phyloP scores from a whole-genome alignment of 257 asterid genomes.

The Knoxia roxburghii region DNA sequence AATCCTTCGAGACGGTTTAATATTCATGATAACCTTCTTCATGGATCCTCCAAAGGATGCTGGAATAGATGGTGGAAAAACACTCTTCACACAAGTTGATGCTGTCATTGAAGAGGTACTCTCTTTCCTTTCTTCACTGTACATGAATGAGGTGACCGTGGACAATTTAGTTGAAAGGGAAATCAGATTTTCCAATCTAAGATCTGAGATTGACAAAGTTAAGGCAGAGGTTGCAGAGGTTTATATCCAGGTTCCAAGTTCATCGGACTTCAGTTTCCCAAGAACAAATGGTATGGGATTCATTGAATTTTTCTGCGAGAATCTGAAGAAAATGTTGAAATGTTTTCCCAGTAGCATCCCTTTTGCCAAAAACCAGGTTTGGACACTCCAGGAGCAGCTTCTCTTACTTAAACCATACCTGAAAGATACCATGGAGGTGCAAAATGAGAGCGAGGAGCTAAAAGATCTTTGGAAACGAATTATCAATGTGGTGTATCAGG shows the following conservation, averaged over 20 bases:
- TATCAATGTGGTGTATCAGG: conserved; percentile 11
- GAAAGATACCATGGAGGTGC: neutral
- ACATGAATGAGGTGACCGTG: neutral
- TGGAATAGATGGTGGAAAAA: neutral
- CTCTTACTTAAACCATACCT: neutral
- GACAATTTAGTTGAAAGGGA: neutral
- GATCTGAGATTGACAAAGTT: neutral
- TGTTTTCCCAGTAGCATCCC: neutral
- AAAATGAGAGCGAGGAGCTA: neutral
- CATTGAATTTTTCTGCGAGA: neutral
- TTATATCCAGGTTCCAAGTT: neutral
- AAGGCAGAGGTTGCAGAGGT: conserved; percentile 1
- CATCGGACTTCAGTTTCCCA: conserved; percentile 2
- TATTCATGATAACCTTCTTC: neutral
- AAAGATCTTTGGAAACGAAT: neutral
- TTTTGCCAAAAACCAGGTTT: neutral
- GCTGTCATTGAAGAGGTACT: neutral
- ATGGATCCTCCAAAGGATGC: neutral
- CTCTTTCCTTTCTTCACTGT: neutral
- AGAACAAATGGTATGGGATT: conserved; percentile 1
- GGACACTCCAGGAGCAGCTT: neutral
- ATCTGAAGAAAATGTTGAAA: neutral
- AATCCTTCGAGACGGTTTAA: neutral
- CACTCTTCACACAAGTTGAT: neutral
- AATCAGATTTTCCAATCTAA: neutral